These are phyloP conservation scores for Strobilomyces dryophilus DNA, from an alignment of 768 basidiomycete genomes.

Conservation along the genomic window DNA sequence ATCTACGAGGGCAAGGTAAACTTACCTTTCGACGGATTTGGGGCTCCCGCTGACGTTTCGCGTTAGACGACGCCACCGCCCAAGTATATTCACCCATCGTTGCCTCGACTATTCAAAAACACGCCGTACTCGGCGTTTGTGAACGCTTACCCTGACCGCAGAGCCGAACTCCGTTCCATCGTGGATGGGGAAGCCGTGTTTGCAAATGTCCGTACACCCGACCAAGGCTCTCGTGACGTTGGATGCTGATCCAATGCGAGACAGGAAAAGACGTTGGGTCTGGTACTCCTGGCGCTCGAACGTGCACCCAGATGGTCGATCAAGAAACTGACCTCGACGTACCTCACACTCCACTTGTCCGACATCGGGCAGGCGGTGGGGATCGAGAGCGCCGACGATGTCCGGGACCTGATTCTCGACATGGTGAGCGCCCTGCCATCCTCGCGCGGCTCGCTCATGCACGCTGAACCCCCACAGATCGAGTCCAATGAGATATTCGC, in stretches of 20 bases:
- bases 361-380: slow-evolving; percentile 58
- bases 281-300: slow-evolving; percentile 61
- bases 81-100: slow-evolving; percentile 63
- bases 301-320: slow-evolving; percentile 76
- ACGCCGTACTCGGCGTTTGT: slow-evolving; percentile 63
- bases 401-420: slow-evolving; percentile 56
- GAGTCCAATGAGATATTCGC: slow-evolving; percentile 68
- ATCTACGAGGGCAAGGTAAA: slow-evolving; percentile 71
- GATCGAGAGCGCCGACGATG: slow-evolving; percentile 47
- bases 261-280: slow-evolving; percentile 71
- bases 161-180: slow-evolving; percentile 40
- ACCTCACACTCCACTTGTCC: slow-evolving; percentile 67
- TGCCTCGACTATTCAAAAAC: slow-evolving; percentile 60
- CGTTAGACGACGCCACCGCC: slow-evolving; percentile 47
- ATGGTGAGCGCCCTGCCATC: slow-evolving; percentile 54
- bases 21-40: not conserved
- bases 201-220: slow-evolving; percentile 38
- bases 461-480: slow-evolving; percentile 46
- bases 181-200: slow-evolving; percentile 57
- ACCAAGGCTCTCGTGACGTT: not conserved
- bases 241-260: slow-evolving; percentile 5
- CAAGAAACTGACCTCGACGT: slow-evolving; percentile 77
- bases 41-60: not conserved
- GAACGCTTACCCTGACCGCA: slow-evolving; percentile 60
- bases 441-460: not conserved